These are phyloP conservation scores for Blastobotrys malaysiensis DNA, from an alignment of 1,139 yeast genomes.

Conservation along the genomic window DNA sequence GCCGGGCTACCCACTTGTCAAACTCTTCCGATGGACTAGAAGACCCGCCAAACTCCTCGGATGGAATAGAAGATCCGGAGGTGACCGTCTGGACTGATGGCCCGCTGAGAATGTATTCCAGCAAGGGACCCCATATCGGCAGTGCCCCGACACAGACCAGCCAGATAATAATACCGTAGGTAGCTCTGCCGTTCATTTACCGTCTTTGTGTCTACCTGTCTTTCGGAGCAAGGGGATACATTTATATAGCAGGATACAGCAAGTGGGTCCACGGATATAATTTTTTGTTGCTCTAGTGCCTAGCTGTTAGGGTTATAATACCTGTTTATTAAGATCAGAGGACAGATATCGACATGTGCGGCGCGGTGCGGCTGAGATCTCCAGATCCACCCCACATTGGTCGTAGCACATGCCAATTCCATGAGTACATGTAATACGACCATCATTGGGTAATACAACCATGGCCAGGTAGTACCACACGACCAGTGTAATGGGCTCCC, in stretches of 20 bases:
- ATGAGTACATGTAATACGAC: too few species aligned
- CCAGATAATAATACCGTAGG: background rate
- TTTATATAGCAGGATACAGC: background rate
- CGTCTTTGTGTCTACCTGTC: background rate
- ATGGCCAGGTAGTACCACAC: too few species aligned
- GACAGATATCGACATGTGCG: background rate
- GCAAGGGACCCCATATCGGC: background rate
- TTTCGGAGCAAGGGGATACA: background rate
- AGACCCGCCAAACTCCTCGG: too few species aligned
- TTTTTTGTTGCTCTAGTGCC: background rate
- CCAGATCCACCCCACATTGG: background rate
- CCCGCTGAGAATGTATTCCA: background rate
- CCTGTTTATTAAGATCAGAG: background rate
- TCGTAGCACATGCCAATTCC: too few species aligned
- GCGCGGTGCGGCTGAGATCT: background rate
- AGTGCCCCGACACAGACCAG: background rate
- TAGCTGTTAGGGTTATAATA: background rate
- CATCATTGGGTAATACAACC: too few species aligned
- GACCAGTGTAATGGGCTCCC: too few species aligned
- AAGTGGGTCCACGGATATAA: background rate
- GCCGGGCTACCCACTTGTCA: conserved; percentile 52
- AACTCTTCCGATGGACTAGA: conserved; percentile 35
- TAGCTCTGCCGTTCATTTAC: background rate
- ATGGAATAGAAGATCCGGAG: too few species aligned
- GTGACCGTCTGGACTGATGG: background rate